These are phyloP conservation scores for Pilatotrama ljubarskyi DNA, from an alignment of 768 basidiomycete species.

Conservation along the genomic window DNA sequence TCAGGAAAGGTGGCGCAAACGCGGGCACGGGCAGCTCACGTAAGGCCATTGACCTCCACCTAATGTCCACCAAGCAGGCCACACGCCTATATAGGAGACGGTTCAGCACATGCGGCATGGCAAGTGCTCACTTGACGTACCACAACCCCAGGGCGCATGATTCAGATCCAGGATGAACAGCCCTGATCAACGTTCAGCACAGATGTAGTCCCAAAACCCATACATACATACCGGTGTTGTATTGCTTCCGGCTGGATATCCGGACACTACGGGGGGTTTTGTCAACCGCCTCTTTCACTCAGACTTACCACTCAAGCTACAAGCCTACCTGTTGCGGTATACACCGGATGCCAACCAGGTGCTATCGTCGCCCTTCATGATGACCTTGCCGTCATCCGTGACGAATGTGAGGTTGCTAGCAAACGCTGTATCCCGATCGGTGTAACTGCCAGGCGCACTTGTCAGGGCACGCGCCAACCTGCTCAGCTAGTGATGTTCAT, in stretches of 20 bases:
- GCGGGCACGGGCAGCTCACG: slow-evolving; percentile 41
- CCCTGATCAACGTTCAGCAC: slow-evolving; percentile 29
- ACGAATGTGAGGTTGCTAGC: slow-evolving; percentile 56
- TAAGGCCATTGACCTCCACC: slow-evolving; percentile 63
- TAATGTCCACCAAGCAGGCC: slow-evolving; percentile 83
- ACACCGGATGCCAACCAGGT: slow-evolving; percentile 53
- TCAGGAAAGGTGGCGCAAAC: neutral
- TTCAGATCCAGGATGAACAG: slow-evolving; percentile 84
- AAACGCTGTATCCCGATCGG: slow-evolving; percentile 56
- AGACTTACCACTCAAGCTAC: neutral
- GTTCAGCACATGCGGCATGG: neutral
- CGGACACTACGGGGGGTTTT: slow-evolving; percentile 56
- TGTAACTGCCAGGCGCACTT: slow-evolving; percentile 48
- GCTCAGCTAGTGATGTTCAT: slow-evolving; percentile 30
- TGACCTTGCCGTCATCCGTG: slow-evolving; percentile 54
- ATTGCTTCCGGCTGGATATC: slow-evolving; percentile 61
- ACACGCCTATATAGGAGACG: slow-evolving; percentile 57
- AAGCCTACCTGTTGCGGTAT: slow-evolving; percentile 57
- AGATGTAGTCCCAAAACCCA: neutral
- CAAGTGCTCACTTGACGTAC: slow-evolving; percentile 40
- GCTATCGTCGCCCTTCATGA: slow-evolving; percentile 79
- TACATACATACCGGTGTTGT: slow-evolving; percentile 52
- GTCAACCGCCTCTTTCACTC: neutral
- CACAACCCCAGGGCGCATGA: slow-evolving; percentile 88
- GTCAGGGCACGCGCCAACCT: neutral